These are phyloP conservation scores for Suhomyces wounanorum DNA, from an alignment of 1,139 yeast species.

Conservation along the genomic window DNA sequence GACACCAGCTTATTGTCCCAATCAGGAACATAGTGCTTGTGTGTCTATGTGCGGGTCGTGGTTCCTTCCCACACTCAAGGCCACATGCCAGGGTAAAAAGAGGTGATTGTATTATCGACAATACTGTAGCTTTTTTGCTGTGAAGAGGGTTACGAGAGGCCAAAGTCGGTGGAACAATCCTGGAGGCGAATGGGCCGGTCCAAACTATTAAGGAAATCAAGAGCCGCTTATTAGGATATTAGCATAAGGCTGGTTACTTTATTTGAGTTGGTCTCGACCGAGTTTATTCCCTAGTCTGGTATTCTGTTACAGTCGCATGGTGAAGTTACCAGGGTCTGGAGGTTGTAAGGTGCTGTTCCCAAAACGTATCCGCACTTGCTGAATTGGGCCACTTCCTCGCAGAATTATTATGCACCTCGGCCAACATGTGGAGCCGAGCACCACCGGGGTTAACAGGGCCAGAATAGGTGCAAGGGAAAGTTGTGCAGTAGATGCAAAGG, in stretches of 20 bases:
- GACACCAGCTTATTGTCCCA: not conserved
- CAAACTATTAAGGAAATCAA: too few relatives aligned
- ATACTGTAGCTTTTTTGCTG: not conserved
- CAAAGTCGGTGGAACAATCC: not conserved
- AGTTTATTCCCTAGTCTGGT: not conserved
- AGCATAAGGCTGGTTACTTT: too few relatives aligned
- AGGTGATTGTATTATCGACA: not conserved
- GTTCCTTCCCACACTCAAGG: not conserved
- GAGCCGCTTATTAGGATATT: too few relatives aligned
- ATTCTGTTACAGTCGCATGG: not conserved
- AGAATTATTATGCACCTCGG: not conserved
- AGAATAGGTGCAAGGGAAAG: not conserved
- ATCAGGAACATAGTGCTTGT: not conserved
- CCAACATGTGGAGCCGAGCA: not conserved
- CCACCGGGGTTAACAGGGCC: not conserved
- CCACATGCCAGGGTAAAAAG: not conserved
- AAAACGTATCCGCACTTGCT: constrained; percentile 1
- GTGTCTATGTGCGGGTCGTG: not conserved
- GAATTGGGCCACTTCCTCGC: constrained; percentile 1
- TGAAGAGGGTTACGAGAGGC: not conserved
- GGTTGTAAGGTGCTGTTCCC: constrained; percentile 2
- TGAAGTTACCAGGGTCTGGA: not conserved
- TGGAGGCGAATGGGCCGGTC: not conserved
- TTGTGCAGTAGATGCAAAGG: not conserved
- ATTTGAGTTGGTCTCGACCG: not conserved